phyloP scores from a whole-genome alignment of 768 basidiomycete species.

The Lactarius indigo region DNA sequence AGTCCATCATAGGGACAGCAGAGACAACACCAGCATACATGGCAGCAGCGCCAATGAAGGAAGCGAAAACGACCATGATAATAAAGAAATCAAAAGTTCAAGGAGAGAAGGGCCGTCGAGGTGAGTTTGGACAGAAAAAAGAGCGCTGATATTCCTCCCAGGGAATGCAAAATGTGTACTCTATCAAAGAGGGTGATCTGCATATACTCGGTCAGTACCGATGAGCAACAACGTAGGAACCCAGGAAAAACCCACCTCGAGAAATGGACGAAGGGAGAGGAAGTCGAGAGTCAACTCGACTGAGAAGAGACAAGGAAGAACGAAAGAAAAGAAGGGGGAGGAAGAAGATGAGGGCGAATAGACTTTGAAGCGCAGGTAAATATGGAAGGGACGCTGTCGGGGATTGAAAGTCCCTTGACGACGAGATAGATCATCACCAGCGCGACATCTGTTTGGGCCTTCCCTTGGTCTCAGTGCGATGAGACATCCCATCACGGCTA shows the following conservation, averaged over 20 bases:
- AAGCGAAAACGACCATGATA: constrained; percentile 60
- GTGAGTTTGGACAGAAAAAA: constrained; percentile 40
- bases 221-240: neutral
- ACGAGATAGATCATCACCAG: constrained; percentile 10
- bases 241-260: constrained; percentile 25
- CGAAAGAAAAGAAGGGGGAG: constrained; percentile 31
- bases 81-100: constrained; percentile 33
- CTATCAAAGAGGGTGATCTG: constrained; percentile 75
- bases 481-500: neutral
- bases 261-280: constrained; percentile 47
- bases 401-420: constrained; percentile 23
- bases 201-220: constrained; percentile 1
- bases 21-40: constrained; percentile 50
- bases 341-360: constrained; percentile 11
- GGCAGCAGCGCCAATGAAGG: constrained; percentile 51
- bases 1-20: constrained; percentile 47
- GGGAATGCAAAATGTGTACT: constrained; percentile 53
- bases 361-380: constrained; percentile 25
- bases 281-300: constrained; percentile 70
- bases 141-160: constrained; percentile 53
- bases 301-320: constrained; percentile 38
- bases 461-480: neutral
- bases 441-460: no score
- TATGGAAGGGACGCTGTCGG: constrained; percentile 21
- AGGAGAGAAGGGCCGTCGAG: constrained; percentile 41